Percentiles rank a stretch among this genome's conserved stretches.
These are phyloP conservation scores for Globisporangium solare DNA, from an alignment of 352 stramenopile genomes.

Conservation along the genomic window DNA sequence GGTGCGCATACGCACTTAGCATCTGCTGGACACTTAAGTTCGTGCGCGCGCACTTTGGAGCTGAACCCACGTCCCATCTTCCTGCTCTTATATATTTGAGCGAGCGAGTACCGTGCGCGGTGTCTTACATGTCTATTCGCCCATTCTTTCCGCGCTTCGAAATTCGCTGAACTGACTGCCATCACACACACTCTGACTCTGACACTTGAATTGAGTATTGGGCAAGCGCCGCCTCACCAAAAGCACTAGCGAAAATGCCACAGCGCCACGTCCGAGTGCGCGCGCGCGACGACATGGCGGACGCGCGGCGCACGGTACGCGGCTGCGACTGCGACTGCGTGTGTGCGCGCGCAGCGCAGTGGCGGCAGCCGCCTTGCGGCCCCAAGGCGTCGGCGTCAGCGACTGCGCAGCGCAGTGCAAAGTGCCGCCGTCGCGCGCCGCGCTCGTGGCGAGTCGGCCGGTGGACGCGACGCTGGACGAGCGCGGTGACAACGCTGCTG, in stretches of 20 bases:
- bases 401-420: too few relatives aligned
- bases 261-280: background rate
- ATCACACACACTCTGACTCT: too few relatives aligned
- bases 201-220: too few relatives aligned
- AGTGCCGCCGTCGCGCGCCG: background rate
- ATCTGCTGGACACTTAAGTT: too few relatives aligned
- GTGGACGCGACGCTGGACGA: background rate
- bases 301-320: slow-evolving; percentile 1
- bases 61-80: background rate
- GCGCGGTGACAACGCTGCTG: background rate
- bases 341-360: background rate
- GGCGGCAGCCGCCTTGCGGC: too few relatives aligned
- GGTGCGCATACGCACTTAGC: too few relatives aligned
- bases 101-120: too few relatives aligned
- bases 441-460: background rate
- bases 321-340: background rate
- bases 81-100: too few relatives aligned
- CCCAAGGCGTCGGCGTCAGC: too few relatives aligned
- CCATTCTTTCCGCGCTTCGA: slow-evolving; percentile 6
- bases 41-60: too few relatives aligned
- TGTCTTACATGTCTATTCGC: too few relatives aligned
- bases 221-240: too few relatives aligned
- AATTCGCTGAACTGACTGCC: background rate
- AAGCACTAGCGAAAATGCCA: background rate
- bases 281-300: background rate